Base-by-base conservation (phyloP, 2,329 filamentous ascomycete genomes). In the Trichoderma polysporum region DNA sequence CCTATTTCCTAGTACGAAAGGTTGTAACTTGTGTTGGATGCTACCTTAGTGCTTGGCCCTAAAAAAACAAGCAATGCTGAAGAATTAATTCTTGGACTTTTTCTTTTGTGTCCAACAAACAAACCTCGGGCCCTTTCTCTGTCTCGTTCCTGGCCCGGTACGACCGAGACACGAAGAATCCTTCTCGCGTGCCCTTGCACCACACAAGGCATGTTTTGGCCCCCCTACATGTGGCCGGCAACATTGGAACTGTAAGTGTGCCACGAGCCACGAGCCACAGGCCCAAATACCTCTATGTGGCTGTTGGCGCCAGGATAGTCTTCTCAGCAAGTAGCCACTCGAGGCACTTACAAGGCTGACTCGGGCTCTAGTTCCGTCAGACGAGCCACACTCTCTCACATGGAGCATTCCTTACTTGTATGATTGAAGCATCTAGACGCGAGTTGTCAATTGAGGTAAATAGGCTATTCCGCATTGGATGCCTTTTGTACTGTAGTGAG, bases 271-370 rank as follows among this genome's bases (percentile, higher is more conserved):
- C 56, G 25, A 45, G 41, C 35, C 3, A 37, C 12, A 47, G 19
- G 41, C 41, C n/a, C 4, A 47, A 25, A 25, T 17, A 50, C 3
- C 37, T 7, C 22, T 9, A 19, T 45, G 56, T 33, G 39, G 56
- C 56, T 31, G 39, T 45, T 41, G 27, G 54, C 25, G 37, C 37
- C 41, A 45, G 25, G 19, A 50, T 25, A 17, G 22, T 27, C 22
- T 41, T 10, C 41, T 19, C 39, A 45, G 39, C n/a, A 41, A 17
- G 47, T 50, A 13, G 47, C 41, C 45, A 27, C 41, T 27, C 41
- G 27, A 61, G 58, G 58, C 58, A 61, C 45, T 61, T 61, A 61
- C 58, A 61, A 61, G 58, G 58, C 58, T 61, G 58, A 61, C 58
- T 61, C 13, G 41, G n/a, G n/a, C 58, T 45, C 33, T 17, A 19